Evolutionary conservation across 768 basidiomycete species (phyloP).

Genomic region (Leucocoprinus leucothites): DNA sequence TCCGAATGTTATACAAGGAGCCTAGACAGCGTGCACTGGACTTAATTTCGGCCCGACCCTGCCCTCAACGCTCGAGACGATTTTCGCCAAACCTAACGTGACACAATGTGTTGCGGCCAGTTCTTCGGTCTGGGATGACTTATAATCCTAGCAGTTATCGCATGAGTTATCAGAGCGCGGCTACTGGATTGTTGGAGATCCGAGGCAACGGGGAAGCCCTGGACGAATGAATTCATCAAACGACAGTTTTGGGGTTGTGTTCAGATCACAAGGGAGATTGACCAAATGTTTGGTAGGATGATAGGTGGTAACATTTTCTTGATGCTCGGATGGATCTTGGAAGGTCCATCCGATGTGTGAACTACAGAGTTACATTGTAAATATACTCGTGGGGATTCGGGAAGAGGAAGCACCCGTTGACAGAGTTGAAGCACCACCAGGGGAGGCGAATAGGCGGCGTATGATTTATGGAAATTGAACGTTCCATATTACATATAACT

Average conservation of each 20-base stretch:
- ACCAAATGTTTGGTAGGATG: neutral
- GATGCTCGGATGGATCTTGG: slow-evolving; percentile 13
- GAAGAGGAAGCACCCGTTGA: neutral
- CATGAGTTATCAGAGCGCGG: too few relatives aligned
- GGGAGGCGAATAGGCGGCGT: neutral
- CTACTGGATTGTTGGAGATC: neutral
- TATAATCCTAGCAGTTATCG: too few relatives aligned
- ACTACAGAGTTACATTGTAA: neutral
- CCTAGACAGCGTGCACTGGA: too few relatives aligned
- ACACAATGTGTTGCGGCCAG: too few relatives aligned
- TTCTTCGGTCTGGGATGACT: too few relatives aligned
- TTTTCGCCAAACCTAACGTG: too few relatives aligned
- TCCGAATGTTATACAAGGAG: too few relatives aligned
- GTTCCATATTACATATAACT: too few relatives aligned
- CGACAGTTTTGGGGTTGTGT: neutral
- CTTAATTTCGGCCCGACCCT: too few relatives aligned
- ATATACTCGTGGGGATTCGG: neutral
- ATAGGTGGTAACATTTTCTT: neutral
- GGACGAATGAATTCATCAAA: neutral
- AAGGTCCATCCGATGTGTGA: slow-evolving; percentile 13
- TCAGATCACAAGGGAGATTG: neutral
- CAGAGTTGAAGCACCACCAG: neutral
- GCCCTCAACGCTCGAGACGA: too few relatives aligned
- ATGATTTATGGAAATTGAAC: too few relatives aligned
- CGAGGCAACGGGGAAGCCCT: neutral